Evolutionary conservation across 2,329 filamentous ascomycete genomes (phyloP).

Genomic region (Stachybotrys chlorohalonatus): DNA sequence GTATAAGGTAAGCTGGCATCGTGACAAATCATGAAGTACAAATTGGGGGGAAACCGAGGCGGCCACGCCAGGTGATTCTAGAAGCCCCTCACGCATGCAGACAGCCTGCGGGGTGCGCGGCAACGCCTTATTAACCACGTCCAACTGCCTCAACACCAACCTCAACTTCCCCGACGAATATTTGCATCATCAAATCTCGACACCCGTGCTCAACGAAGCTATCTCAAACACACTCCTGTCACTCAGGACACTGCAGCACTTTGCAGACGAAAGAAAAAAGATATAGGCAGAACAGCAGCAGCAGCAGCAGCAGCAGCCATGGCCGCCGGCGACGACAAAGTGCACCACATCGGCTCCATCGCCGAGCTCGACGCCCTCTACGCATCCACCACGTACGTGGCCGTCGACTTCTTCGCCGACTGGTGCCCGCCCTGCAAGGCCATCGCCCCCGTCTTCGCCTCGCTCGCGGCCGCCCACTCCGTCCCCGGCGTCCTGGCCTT

Average conservation of each 20-base stretch:
- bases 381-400: conserved; percentile 43
- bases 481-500: conserved; percentile 52
- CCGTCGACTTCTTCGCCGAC: conserved; percentile 77
- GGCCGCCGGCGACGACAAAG: conserved; percentile 13
- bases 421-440: conserved; percentile 93
- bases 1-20: neutral
- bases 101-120: no score
- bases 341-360: conserved; percentile 20
- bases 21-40: neutral
- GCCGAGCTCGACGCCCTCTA: conserved; percentile 16
- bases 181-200: no score
- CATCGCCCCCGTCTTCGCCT: conserved; percentile 61
- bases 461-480: conserved; percentile 11
- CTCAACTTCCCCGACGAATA: no score
- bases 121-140: no score
- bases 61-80: neutral
- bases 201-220: no score
- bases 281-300: neutral
- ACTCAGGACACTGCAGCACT: no score
- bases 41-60: neutral
- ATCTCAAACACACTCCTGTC: no score
- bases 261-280: no score
- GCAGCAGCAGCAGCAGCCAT: neutral
- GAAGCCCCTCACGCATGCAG: neutral
- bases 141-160: no score